phyloP scores from a whole-genome alignment of 371 early-diverging fungal species.

The Lichtheimia hyalospora region DNA sequence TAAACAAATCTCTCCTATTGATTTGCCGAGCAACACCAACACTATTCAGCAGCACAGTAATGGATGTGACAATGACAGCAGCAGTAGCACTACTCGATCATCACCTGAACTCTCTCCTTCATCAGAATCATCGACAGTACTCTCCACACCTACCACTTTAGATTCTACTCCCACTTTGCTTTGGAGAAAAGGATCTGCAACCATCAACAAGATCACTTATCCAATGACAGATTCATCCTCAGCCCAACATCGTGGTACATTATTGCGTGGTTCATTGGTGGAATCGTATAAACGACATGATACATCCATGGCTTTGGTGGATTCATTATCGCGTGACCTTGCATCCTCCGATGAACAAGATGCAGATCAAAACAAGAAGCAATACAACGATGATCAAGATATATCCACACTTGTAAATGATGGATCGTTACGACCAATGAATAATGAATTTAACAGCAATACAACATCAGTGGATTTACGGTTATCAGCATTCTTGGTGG shows the following conservation, averaged over 20 bases:
- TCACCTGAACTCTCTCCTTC: conserved; percentile 14
- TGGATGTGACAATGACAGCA: too few species aligned
- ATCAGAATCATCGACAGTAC: conserved; percentile 10
- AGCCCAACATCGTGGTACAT: background rate
- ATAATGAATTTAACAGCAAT: background rate
- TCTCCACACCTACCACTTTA: conserved; percentile 5
- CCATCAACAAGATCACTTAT: background rate
- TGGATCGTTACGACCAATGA: background rate
- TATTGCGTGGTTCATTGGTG: conserved; percentile 18
- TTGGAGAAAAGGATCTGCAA: too few species aligned
- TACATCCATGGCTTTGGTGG: conserved; percentile 42
- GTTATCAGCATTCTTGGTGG: conserved; percentile 23
- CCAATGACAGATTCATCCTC: too few species aligned
- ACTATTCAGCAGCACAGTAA: too few species aligned
- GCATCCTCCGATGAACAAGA: conserved; percentile 49
- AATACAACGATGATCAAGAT: background rate
- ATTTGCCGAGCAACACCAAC: too few species aligned
- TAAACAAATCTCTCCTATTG: too few species aligned
- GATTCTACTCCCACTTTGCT: conserved; percentile 5
- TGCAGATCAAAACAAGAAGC: background rate
- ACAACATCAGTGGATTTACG: conserved; percentile 1
- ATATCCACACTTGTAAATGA: background rate
- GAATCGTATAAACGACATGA: conserved; percentile 47
- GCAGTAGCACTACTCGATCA: background rate
- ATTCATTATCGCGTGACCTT: conserved; percentile 48